Evolutionary conservation across 768 basidiomycete genomes (phyloP), one percentile per base, ranked within the genome.

Genomic region (Leccinum aurantiacum): DNA sequence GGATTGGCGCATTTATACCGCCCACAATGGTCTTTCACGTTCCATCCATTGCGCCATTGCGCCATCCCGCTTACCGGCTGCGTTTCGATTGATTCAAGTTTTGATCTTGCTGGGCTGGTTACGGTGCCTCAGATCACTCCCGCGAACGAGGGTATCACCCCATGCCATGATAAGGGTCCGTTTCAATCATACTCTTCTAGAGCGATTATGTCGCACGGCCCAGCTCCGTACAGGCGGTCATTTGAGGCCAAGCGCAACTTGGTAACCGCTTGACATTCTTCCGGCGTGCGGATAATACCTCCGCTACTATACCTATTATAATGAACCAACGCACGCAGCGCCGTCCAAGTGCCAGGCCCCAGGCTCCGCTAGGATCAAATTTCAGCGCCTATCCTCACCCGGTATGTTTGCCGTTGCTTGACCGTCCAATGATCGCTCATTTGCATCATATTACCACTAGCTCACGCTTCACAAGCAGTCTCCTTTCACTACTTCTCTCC

Each of bases 401-500:
- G 29, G 50, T 31, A 19, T 14, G 50, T 35, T 7, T 48, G 24
- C 10, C 47, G 24, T 46, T n/a, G 24, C 47, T 52, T 57, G 17
- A 48, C 61, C 70, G 59, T 62, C 54, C 57, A 71, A 70, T 62
- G 17, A 29, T 68, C 69, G 58, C 59, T 6, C 38, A 15, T 25
- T 49, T 37, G 29, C 44, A 14, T 51, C 52, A 41, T 41, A 35
- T 58, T 57, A 38, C 31, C 35, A 17, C 9, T 48, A 51, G 17
- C 53, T 44, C 52, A 33, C 52, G 15, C 35, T 24, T 48, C n/a
- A 25, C 27, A n/a, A n/a, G 41, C 41, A 41, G 41, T 41, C 41
- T 41, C 41, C 41, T 41, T 38, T 17, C 15, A 41, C n/a, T 49
- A 35, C 17, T 55, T 57, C 13, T 50, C 19, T n/a, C 37, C 14